Conservation (phyloP, 2,329 filamentous ascomycete species). For the Apiospora malaysiana region DNA sequence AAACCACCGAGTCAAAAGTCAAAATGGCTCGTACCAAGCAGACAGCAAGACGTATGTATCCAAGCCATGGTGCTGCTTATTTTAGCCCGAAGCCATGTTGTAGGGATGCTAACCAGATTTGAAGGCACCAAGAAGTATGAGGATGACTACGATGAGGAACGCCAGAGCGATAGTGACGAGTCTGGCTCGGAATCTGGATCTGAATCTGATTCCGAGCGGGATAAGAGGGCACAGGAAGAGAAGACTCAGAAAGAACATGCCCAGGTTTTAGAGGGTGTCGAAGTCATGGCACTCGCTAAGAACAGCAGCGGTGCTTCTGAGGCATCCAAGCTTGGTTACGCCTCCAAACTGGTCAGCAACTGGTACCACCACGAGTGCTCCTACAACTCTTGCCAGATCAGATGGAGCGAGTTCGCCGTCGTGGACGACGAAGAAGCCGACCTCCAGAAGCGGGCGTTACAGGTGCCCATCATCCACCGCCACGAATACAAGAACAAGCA, state of each 20-base stretch:
- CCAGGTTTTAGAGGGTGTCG: constrained; percentile 25
- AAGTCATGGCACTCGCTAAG: constrained; percentile 20
- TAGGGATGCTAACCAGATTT: neutral
- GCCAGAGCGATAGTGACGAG: neutral
- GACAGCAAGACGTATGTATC: constrained; percentile 14
- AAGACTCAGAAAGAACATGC: constrained; percentile 16
- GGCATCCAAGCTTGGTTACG: constrained; percentile 23
- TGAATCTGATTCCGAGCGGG: neutral
- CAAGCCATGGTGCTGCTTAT: neutral
- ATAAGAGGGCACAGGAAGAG: neutral
- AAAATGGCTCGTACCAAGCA: constrained; percentile 21
- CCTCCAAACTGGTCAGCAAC: constrained; percentile 30
- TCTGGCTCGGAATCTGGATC: neutral
- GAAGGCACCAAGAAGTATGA: neutral
- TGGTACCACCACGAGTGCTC: constrained; percentile 35
- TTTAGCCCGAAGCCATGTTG: no score
- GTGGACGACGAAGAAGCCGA: constrained; percentile 36
- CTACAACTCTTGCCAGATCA: constrained; percentile 31
- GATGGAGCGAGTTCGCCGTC: constrained; percentile 39
- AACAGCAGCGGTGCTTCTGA: constrained; percentile 25
- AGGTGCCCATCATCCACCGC: constrained; percentile 42
- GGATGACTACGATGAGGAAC: no score
- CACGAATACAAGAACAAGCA: constrained; percentile 33
- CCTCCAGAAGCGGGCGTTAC: constrained; percentile 31
- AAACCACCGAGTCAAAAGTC: neutral